Conservation (phyloP, 352 stramenopile species). For the Globisporangium nodosum region DNA sequence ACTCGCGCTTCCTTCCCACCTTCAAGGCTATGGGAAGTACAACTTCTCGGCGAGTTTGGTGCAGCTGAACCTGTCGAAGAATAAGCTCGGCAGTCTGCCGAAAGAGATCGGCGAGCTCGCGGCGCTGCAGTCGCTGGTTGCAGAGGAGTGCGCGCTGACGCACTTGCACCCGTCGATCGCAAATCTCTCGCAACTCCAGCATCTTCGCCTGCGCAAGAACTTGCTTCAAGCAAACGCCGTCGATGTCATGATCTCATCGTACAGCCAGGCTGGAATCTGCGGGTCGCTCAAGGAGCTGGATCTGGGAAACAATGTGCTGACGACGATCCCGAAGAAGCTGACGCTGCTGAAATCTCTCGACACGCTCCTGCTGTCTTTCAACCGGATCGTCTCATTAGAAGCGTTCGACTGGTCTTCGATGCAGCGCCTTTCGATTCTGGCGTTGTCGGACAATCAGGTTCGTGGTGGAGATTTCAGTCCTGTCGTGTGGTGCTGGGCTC, state of each 20-base stretch:
- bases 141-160: constrained; percentile 62
- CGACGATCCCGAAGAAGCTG: constrained; percentile 34
- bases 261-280: constrained; percentile 22
- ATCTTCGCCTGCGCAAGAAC: constrained; percentile 72
- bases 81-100: constrained; percentile 39
- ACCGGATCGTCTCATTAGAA: constrained; percentile 48
- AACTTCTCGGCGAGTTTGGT: constrained; percentile 44
- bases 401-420: constrained; percentile 55
- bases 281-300: constrained; percentile 63
- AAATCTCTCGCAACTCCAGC: constrained; percentile 44
- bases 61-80: constrained; percentile 71
- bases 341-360: constrained; percentile 45
- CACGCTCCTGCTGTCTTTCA: constrained; percentile 67
- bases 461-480: neutral
- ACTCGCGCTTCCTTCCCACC: constrained; percentile 28
- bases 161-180: constrained; percentile 43
- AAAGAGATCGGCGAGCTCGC: constrained; percentile 42
- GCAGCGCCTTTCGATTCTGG: constrained; percentile 56
- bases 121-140: constrained; percentile 57
- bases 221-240: constrained; percentile 48
- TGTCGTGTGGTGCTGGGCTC: neutral
- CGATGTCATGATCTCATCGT: constrained; percentile 29
- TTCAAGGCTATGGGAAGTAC: constrained; percentile 40
- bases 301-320: constrained; percentile 64
- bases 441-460: constrained; percentile 64